Evolutionary conservation across 148 eudicot genomes (phyloP).

Genomic region (Agrostemma githago): DNA sequence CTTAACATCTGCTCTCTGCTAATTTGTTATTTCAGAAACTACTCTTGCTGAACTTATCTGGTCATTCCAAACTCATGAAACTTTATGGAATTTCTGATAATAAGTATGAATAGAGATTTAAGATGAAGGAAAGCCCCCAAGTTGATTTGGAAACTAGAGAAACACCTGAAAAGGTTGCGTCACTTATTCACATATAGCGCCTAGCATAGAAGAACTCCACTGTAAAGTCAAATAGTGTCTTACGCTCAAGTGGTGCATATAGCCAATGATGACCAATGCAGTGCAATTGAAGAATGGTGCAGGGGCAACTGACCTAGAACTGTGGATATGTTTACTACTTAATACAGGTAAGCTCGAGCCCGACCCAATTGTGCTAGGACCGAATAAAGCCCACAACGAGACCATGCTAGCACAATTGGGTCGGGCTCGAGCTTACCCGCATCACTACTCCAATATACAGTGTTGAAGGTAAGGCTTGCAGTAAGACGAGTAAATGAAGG

Average conservation of each 20-base stretch:
- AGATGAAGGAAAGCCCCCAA: neutral
- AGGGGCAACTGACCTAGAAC: too few relatives aligned
- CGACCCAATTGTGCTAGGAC: too few relatives aligned
- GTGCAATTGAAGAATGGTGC: neutral
- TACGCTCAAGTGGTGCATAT: conserved; percentile 1
- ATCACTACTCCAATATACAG: too few relatives aligned
- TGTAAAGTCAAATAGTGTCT: neutral
- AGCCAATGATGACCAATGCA: neutral
- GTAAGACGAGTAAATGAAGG: neutral
- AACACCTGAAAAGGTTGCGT: neutral
- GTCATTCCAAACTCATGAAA: neutral
- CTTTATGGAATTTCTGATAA: neutral
- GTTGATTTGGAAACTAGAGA: neutral
- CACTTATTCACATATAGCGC: neutral
- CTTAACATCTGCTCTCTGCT: neutral
- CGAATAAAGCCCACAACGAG: too few relatives aligned
- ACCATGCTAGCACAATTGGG: too few relatives aligned
- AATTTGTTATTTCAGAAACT: neutral
- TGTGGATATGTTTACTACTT: too few relatives aligned
- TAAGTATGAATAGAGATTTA: neutral
- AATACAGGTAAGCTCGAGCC: too few relatives aligned
- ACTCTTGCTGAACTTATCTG: neutral
- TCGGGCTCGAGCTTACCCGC: too few relatives aligned
- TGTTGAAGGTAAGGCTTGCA: neutral
- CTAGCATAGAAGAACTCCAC: conserved; percentile 1